Conservation (phyloP, 306 rosid species). For the Cercis canadensis region DNA sequence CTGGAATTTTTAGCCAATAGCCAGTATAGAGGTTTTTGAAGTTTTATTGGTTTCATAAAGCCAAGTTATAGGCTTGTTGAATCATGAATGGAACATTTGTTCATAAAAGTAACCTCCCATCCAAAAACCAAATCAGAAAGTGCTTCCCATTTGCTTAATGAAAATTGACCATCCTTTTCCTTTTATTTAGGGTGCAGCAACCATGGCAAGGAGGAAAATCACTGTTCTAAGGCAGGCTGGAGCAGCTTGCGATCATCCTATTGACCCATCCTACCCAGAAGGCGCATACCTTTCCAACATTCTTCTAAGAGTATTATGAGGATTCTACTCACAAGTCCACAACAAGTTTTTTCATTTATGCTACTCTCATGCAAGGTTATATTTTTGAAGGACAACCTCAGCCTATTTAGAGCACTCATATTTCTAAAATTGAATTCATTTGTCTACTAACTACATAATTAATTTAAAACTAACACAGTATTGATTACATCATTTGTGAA, state of each 20-base stretch:
- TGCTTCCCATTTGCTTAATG: background rate
- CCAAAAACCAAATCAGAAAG: background rate
- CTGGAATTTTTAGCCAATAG: constrained; percentile 1
- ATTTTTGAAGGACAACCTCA: too few relatives aligned
- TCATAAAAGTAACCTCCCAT: background rate
- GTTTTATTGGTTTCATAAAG: background rate
- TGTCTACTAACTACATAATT: too few relatives aligned
- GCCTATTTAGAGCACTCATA: too few relatives aligned
- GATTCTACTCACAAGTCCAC: background rate
- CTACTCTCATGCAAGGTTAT: too few relatives aligned
- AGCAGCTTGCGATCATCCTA: constrained; percentile 84
- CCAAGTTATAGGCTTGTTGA: too few relatives aligned
- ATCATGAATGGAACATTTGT: background rate
- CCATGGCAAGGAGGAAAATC: constrained; percentile 70
- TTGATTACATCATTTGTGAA: too few relatives aligned
- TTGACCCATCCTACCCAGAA: constrained; percentile 87
- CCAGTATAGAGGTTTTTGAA: background rate
- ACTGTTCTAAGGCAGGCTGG: constrained; percentile 74
- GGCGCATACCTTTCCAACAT: constrained; percentile 80
- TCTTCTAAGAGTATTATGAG: constrained; percentile 68
- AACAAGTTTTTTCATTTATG: too few relatives aligned
- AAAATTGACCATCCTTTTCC: background rate
- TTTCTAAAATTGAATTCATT: too few relatives aligned
- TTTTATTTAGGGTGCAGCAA: constrained; percentile 71
- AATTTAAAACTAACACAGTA: too few relatives aligned